Conservation (phyloP, 2,329 filamentous ascomycete species). For the Juglanconis oblonga region DNA sequence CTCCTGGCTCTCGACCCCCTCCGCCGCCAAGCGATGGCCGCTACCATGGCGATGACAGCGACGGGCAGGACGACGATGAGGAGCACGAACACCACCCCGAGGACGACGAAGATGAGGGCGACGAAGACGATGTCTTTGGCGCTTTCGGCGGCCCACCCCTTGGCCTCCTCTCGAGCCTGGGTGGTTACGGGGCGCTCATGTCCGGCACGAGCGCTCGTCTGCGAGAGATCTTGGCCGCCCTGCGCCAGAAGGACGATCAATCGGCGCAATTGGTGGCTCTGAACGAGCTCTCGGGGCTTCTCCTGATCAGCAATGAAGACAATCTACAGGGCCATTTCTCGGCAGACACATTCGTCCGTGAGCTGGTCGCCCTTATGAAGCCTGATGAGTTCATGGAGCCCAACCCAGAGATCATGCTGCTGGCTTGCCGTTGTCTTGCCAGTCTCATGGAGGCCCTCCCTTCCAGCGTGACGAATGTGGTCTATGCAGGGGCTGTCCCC, state of each 20-base stretch:
- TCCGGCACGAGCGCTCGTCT: slow-evolving; percentile 77
- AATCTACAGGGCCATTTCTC: slow-evolving; percentile 93
- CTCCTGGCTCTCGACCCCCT: slow-evolving; percentile 34
- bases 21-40: slow-evolving; percentile 42
- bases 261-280: slow-evolving; percentile 88
- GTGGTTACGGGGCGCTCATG: slow-evolving; percentile 90
- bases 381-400: slow-evolving; percentile 81
- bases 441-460: slow-evolving; percentile 98
- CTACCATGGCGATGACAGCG: slow-evolving; percentile 36
- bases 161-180: slow-evolving; percentile 74
- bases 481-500: slow-evolving; percentile 94
- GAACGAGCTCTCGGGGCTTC: slow-evolving; percentile 87
- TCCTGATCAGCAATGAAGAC: slow-evolving; percentile 94
- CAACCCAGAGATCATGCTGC: slow-evolving; percentile 94
- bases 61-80: slow-evolving; percentile 37
- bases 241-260: slow-evolving; percentile 80
- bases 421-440: slow-evolving; percentile 91
- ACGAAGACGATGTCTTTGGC: slow-evolving; percentile 64
- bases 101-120: slow-evolving; percentile 56
- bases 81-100: slow-evolving; percentile 42
- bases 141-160: slow-evolving; percentile 67
- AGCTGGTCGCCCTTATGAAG: slow-evolving; percentile 88
- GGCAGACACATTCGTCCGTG: slow-evolving; percentile 91
- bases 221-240: slow-evolving; percentile 70
- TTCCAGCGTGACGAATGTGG: slow-evolving; percentile 88